Percentiles rank a stretch among this genome's conserved stretches.
Evolutionary conservation across 2,329 filamentous ascomycete genomes (phyloP).

Genomic region (Ceratocystis lukuohia): DNA sequence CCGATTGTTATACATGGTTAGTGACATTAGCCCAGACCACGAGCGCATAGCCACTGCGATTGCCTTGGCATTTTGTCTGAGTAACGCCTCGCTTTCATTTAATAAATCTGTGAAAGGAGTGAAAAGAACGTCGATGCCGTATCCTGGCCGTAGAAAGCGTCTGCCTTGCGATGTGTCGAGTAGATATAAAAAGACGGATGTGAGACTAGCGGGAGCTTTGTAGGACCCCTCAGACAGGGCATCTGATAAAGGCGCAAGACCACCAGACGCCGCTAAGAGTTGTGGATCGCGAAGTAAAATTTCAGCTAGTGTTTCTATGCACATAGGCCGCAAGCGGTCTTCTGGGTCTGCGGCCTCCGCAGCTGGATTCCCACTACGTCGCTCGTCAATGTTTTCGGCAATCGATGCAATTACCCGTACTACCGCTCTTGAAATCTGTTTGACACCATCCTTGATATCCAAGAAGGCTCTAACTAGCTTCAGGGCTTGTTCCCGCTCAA

Average conservation of each 20-base stretch:
- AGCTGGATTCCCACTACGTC: slow-evolving; percentile 45
- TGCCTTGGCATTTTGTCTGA: slow-evolving; percentile 85
- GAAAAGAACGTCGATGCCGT: slow-evolving; percentile 79
- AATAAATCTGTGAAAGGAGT: slow-evolving; percentile 82
- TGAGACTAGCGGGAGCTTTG: slow-evolving; percentile 79
- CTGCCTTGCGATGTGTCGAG: slow-evolving; percentile 72
- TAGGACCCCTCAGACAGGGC: slow-evolving; percentile 83
- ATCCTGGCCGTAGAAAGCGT: slow-evolving; percentile 72
- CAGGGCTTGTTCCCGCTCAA: slow-evolving; percentile 90
- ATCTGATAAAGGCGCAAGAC: slow-evolving; percentile 77
- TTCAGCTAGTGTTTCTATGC: slow-evolving; percentile 82
- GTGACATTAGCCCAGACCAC: slow-evolving; percentile 80
- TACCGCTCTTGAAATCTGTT: slow-evolving; percentile 74
- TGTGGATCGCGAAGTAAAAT: slow-evolving; percentile 76
- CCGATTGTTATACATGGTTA: slow-evolving; percentile 79
- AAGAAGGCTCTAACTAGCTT: slow-evolving; percentile 93
- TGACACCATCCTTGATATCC: slow-evolving; percentile 84
- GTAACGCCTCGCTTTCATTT: slow-evolving; percentile 41
- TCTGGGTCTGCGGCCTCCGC: slow-evolving; percentile 57
- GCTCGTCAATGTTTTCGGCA: slow-evolving; percentile 76
- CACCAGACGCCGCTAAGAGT: slow-evolving; percentile 69
- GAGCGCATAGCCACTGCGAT: slow-evolving; percentile 82
- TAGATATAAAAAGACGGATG: slow-evolving; percentile 76
- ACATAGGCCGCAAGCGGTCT: slow-evolving; percentile 78
- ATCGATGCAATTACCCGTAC: slow-evolving; percentile 83